A percentile compares a stretch with the other conserved stretches of the same genome.
These are phyloP conservation scores for Aspergillus glaucus DNA, from an alignment of 2,329 filamentous ascomycete species.

Conservation along the genomic window DNA sequence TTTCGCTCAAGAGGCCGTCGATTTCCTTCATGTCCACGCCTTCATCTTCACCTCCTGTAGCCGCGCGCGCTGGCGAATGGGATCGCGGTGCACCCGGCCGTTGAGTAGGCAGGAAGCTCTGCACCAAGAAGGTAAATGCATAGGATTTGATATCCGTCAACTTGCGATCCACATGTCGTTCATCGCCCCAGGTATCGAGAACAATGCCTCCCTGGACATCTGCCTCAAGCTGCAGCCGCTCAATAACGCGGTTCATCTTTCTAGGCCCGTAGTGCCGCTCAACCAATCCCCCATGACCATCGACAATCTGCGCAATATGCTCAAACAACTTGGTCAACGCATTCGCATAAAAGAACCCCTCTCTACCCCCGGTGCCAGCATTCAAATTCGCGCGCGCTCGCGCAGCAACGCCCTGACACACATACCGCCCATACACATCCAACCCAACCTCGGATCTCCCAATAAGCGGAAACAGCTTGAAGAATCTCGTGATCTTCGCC, in stretches of 20 bases:
- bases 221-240: constrained; percentile 85
- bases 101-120: constrained; percentile 77
- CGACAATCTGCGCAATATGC: constrained; percentile 94
- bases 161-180: constrained; percentile 74
- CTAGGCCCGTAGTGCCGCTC: constrained; percentile 89
- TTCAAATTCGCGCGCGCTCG: constrained; percentile 76
- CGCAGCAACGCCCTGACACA: constrained; percentile 87
- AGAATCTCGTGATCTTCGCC: constrained; percentile 86
- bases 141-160: constrained; percentile 96
- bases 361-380: constrained; percentile 59
- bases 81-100: constrained; percentile 63
- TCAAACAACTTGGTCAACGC: constrained; percentile 89
- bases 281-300: constrained; percentile 82
- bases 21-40: constrained; percentile 95
- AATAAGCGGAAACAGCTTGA: constrained; percentile 95
- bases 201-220: constrained; percentile 96
- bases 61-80: constrained; percentile 62
- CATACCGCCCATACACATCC: constrained; percentile 92
- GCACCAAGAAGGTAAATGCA: constrained; percentile 92
- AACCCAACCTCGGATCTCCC: constrained; percentile 80
- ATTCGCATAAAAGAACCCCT: constrained; percentile 86
- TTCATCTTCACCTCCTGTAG: constrained; percentile 72
- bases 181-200: constrained; percentile 90
- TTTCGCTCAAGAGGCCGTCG: constrained; percentile 79
- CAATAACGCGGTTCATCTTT: constrained; percentile 92